Percentiles rank a stretch among this genome's conserved stretches.
phyloP scores from a whole-genome alignment of 2,329 filamentous ascomycete genomes.

The Penicillium sumatraense region DNA sequence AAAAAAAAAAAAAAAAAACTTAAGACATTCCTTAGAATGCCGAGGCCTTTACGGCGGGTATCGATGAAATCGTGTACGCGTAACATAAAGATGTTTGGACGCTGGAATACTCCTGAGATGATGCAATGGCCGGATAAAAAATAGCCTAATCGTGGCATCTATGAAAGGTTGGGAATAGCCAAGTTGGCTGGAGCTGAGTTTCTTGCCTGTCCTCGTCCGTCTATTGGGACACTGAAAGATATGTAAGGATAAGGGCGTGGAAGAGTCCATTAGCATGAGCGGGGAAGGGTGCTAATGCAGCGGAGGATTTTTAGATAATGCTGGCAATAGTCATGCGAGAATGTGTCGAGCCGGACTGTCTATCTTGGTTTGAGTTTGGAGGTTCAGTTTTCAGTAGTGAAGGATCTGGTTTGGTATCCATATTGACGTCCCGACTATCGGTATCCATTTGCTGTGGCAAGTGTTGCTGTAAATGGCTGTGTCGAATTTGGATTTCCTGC shows the following conservation, averaged over 20 bases:
- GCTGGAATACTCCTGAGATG: not conserved
- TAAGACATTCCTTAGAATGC: not conserved
- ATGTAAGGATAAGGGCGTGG: too few relatives aligned
- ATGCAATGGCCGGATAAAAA: too few relatives aligned
- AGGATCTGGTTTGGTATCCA: slow-evolving; percentile 24
- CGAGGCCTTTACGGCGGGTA: not conserved
- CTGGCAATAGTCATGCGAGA: slow-evolving; percentile 53
- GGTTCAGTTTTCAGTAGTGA: slow-evolving; percentile 29
- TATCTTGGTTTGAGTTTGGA: slow-evolving; percentile 28
- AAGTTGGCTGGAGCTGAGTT: not conserved
- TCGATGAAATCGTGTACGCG: not conserved
- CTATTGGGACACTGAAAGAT: not conserved
- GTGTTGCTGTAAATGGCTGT: not conserved
- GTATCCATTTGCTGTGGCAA: not conserved
- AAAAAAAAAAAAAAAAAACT: too few relatives aligned
- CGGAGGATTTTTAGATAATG: slow-evolving; percentile 40
- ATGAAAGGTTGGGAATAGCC: too few relatives aligned
- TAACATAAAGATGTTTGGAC: not conserved
- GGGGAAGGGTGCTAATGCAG: too few relatives aligned
- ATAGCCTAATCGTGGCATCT: too few relatives aligned
- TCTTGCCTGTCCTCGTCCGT: not conserved
- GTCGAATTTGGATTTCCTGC: not conserved
- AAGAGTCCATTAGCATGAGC: too few relatives aligned
- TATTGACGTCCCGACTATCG: slow-evolving; percentile 11
- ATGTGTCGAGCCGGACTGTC: slow-evolving; percentile 36